Base-by-base conservation (phyloP, 1,284 basidiomycete species). In the Microbotryum violaceum region DNA sequence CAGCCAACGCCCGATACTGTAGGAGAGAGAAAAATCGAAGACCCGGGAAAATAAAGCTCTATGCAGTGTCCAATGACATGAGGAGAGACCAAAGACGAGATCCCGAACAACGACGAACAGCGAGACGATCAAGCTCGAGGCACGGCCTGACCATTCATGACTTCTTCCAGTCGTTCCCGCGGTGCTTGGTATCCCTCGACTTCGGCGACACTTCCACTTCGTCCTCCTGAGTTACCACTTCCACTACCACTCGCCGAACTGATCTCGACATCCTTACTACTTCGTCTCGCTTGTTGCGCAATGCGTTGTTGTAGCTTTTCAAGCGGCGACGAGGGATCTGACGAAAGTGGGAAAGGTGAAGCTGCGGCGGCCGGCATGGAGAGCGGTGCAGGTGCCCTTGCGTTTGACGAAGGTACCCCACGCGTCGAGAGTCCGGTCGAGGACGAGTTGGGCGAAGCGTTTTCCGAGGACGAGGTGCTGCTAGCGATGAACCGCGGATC, bases 291-390 rank as follows among this genome's bases (percentile, higher is more conserved):
- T 48, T 65, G 54, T 18, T 59, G 51, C 50, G 58, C 58, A 2
- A 63, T 54, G 20, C 49, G 25, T 52, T 51, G 54, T 59, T 65
- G 66, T 29, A 67, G 50, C 42, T 57, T 60, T 37, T 67, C 66
- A 2, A 67, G 48, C 18, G 66, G 66, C 18, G 56, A 58, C 44
- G 33, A 33, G 23, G 5, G 58, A 9, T 4, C n/a, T 12, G 52
- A 3, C 8, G 37, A 27, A n/a, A 60, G 23, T 57, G 49, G 12
- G 44, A 60, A 49, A 7, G 56, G 47, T 48, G 21, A 48, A 12
- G 47, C 47, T 48, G 20, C 47, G 46, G 21, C 18, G 47, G 47
- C 47, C 47, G 47, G 23, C 16, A 12, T 20, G 21, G 47, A 12
- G 47, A 21, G n/a, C 47, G 47, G n/a, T 48, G 21, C 47, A 6